phyloP scores from a whole-genome alignment of 2,329 filamentous ascomycete genomes.

The Cladosporium sp. region DNA sequence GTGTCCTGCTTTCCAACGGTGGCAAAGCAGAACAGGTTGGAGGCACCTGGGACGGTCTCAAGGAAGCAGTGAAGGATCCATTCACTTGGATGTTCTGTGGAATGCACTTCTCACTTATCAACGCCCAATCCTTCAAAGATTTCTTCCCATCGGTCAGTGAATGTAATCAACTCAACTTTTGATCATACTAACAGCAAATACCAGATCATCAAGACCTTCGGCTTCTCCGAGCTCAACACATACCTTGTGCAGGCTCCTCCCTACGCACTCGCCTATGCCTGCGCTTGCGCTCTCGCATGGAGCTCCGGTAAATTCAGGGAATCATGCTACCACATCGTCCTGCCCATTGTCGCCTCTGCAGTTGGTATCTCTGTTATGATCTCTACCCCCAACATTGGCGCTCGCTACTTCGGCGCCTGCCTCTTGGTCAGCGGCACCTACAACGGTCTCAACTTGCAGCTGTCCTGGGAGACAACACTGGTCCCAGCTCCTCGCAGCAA shows the following conservation, averaged over 20 bases:
- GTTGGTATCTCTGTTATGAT: conserved; percentile 28
- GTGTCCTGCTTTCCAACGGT: conserved; percentile 28
- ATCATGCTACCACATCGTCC: conserved; percentile 28
- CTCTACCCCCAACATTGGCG: conserved; percentile 27
- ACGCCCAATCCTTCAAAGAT: conserved; percentile 31
- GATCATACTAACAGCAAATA: not conserved
- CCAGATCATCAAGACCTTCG: conserved; percentile 61
- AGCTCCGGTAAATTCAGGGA: conserved; percentile 29
- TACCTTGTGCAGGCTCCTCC: conserved; percentile 42
- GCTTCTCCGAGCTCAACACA: conserved; percentile 61
- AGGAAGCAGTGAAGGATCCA: conserved; percentile 32
- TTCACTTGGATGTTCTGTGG: conserved; percentile 39
- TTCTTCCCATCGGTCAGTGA: conserved; percentile 29
- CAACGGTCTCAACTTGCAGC: conserved; percentile 38
- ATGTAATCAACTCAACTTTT: not conserved
- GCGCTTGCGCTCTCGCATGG: conserved; percentile 26
- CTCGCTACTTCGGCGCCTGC: conserved; percentile 29
- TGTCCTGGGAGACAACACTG: conserved; percentile 42
- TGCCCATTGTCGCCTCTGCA: conserved; percentile 23
- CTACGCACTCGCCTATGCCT: conserved; percentile 31
- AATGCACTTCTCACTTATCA: conserved; percentile 38
- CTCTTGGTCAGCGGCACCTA: conserved; percentile 36
- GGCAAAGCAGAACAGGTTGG: conserved; percentile 36
- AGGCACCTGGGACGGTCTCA: conserved; percentile 35
- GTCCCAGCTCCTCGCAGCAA: conserved; percentile 40